Evolutionary conservation across 2,329 filamentous ascomycete genomes (phyloP).

Genomic region (Colletotrichum karsti): DNA sequence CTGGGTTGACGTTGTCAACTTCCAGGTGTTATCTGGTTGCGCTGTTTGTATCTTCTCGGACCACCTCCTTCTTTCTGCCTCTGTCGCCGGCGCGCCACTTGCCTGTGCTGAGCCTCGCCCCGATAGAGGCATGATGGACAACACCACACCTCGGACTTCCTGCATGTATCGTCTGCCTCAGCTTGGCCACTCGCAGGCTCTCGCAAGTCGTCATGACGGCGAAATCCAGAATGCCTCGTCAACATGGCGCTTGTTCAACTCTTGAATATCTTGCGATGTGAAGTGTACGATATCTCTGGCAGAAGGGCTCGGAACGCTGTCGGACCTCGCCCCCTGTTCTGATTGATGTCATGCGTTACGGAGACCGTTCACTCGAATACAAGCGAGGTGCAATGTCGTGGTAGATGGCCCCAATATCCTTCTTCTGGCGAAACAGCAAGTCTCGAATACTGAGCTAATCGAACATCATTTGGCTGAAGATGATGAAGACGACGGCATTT

Average conservation of each 20-base stretch:
- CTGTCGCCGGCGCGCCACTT: conserved; percentile 9
- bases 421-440: too few relatives aligned
- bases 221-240: not conserved
- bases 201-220: not conserved
- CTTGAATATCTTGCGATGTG: too few relatives aligned
- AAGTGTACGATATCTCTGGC: too few relatives aligned
- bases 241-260: too few relatives aligned
- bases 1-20: not conserved
- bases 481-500: not conserved
- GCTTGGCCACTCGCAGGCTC: not conserved
- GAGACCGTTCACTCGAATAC: too few relatives aligned
- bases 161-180: not conserved
- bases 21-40: conserved; percentile 15
- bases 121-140: conserved; percentile 16
- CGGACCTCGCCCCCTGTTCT: too few relatives aligned
- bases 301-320: too few relatives aligned
- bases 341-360: too few relatives aligned
- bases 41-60: conserved; percentile 7
- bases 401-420: too few relatives aligned
- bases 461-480: not conserved
- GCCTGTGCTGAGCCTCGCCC: conserved; percentile 20
- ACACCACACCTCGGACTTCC: conserved; percentile 1
- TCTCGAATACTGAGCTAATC: too few relatives aligned
- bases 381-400: too few relatives aligned
- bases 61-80: conserved; percentile 10